A percentile compares a stretch with the other conserved stretches of the same genome.
Conservation (phyloP, 768 basidiomycete species). For the Russula sp. region DNA sequence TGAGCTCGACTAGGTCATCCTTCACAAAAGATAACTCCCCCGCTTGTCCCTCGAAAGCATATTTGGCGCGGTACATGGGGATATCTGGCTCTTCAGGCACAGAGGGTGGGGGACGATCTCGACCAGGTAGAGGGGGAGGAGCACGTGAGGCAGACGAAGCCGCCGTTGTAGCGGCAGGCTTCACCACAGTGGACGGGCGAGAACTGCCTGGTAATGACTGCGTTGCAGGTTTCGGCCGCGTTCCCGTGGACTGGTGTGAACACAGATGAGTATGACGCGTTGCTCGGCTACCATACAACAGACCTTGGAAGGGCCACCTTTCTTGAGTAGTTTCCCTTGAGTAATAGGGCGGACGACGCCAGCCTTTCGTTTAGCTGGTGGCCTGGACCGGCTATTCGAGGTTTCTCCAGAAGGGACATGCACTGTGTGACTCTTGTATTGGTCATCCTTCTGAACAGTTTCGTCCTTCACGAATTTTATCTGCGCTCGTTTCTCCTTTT, state of each 20-base stretch:
- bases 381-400: constrained; percentile 69
- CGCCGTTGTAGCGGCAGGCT: constrained; percentile 29
- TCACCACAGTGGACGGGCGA: constrained; percentile 31
- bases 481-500: constrained; percentile 88
- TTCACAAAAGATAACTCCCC: constrained; percentile 88
- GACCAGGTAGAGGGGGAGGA: constrained; percentile 36
- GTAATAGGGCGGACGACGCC: constrained; percentile 82
- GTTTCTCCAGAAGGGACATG: constrained; percentile 86
- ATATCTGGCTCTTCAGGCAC: constrained; percentile 52
- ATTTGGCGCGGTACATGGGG: constrained; percentile 81
- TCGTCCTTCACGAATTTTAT: constrained; percentile 92
- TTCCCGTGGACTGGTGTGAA: constrained; percentile 22
- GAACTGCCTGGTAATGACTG: constrained; percentile 58
- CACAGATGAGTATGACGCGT: constrained; percentile 1
- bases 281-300: constrained; percentile 4
- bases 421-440: constrained; percentile 91
- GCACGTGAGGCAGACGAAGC: constrained; percentile 38
- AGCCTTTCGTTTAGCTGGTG: constrained; percentile 80
- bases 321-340: constrained; percentile 69
- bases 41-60: constrained; percentile 85
- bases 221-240: constrained; percentile 46
- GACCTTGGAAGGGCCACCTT: constrained; percentile 61
- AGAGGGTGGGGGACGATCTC: constrained; percentile 45
- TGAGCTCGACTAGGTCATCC: constrained; percentile 86
- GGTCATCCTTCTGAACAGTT: constrained; percentile 63